Conservation (phyloP, 2,329 filamentous ascomycete genomes). For the Cylindrodendrum hubeiense region DNA sequence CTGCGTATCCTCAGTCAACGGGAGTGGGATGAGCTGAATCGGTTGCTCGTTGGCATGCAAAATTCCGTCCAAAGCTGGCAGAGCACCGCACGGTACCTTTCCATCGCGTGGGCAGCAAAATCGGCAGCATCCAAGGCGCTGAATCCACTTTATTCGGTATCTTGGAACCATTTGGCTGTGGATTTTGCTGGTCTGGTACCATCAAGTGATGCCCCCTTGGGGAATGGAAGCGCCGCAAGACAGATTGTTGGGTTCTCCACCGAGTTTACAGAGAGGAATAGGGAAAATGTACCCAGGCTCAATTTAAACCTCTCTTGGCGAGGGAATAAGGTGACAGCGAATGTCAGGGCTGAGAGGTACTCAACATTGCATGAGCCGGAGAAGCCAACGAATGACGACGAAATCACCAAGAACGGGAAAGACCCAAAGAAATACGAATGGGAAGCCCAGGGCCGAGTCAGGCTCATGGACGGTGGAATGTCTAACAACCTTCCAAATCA, state of each 20-base stretch:
- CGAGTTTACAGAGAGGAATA: not conserved
- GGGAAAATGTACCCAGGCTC: not conserved
- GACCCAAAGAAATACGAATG: not conserved
- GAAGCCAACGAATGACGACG: not conserved
- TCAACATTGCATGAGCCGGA: conserved; percentile 2
- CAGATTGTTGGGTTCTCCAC: conserved; percentile 6
- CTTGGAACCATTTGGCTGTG: conserved; percentile 14
- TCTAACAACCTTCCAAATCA: conserved; percentile 40
- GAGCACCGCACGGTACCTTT: conserved; percentile 2
- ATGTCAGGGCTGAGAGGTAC: not conserved
- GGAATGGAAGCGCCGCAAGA: not conserved
- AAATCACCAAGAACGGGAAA: not conserved
- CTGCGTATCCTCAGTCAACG: conserved; percentile 1
- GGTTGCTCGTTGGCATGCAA: not conserved
- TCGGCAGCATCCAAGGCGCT: conserved; percentile 11
- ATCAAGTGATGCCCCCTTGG: not conserved
- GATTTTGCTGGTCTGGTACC: not conserved
- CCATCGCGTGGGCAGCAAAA: conserved; percentile 3
- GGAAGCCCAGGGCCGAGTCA: conserved; percentile 37
- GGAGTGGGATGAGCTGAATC: conserved; percentile 14
- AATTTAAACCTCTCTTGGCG: conserved; percentile 11
- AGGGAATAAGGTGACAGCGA: conserved; percentile 9
- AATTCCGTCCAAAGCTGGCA: conserved; percentile 6
- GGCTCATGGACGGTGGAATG: conserved; percentile 41
- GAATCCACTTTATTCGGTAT: not conserved